These are phyloP conservation scores for Phytopythium boreale DNA, from an alignment of 352 stramenopile species.

Conservation along the genomic window DNA sequence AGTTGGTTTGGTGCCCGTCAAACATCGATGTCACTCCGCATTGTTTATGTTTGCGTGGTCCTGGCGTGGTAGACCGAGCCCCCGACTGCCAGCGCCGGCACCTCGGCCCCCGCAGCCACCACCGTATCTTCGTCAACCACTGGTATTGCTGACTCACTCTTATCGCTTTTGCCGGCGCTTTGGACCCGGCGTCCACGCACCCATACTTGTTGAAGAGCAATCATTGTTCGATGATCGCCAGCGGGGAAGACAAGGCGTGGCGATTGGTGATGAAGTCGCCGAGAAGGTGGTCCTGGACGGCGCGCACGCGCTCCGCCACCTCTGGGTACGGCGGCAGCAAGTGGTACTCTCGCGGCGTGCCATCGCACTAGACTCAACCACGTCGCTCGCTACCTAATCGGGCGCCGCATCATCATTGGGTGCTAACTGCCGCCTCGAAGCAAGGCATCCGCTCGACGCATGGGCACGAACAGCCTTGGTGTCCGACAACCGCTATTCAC, in stretches of 20 bases:
- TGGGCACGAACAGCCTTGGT: too few species aligned
- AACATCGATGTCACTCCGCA: too few species aligned
- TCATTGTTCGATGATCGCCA: constrained; percentile 21
- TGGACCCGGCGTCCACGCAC: constrained; percentile 23
- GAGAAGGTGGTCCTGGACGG: constrained; percentile 24
- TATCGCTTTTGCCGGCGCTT: neutral
- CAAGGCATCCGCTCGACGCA: too few species aligned
- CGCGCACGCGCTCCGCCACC: constrained; percentile 18
- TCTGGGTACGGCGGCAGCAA: constrained; percentile 24
- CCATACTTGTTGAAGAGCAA: constrained; percentile 28
- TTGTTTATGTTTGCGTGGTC: too few species aligned
- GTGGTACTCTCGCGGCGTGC: constrained; percentile 27
- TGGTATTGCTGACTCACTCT: neutral
- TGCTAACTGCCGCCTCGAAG: too few species aligned
- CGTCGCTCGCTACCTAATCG: neutral
- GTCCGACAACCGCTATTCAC: too few species aligned
- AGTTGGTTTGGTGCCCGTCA: too few species aligned
- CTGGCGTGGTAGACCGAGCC: constrained; percentile 35
- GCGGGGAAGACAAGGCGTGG: constrained; percentile 15
- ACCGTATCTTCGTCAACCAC: constrained; percentile 37
- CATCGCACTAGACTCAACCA: neutral
- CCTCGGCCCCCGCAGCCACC: constrained; percentile 24
- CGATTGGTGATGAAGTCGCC: constrained; percentile 23
- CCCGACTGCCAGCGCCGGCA: constrained; percentile 25
- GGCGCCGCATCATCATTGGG: too few species aligned